phyloP scores from a whole-genome alignment of 2,329 filamentous ascomycete species.

The Curvularia verruculosa region DNA sequence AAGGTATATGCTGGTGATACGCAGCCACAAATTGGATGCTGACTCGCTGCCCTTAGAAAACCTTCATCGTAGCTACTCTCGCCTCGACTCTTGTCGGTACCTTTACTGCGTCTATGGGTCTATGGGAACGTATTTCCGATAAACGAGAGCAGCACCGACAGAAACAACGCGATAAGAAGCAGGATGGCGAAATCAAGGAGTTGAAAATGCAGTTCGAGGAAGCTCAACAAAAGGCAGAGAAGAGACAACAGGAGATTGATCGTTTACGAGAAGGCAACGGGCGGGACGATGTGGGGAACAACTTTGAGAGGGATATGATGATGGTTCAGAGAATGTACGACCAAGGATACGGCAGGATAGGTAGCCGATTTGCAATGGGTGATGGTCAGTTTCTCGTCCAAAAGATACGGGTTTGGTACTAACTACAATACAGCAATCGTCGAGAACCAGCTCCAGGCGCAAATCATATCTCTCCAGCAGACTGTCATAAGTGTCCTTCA shows the following conservation, averaged over 20 bases:
- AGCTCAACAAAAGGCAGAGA: conserved; percentile 33
- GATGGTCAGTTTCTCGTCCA: conserved; percentile 40
- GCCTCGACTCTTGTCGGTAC: conserved; percentile 54
- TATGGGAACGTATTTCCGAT: conserved; percentile 50
- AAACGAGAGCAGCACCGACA: conserved; percentile 48
- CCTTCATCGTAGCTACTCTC: conserved; percentile 54
- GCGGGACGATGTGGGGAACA: conserved; percentile 42
- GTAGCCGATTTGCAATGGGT: conserved; percentile 47
- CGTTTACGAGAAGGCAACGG: conserved; percentile 25
- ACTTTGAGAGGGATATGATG: conserved; percentile 40
- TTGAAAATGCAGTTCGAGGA: conserved; percentile 41
- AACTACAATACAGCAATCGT: conserved; percentile 41
- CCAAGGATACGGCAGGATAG: conserved; percentile 45
- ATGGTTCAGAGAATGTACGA: conserved; percentile 49
- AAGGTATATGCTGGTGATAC: conserved; percentile 36
- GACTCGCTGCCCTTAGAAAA: conserved; percentile 42
- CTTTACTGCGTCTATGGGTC: conserved; percentile 53
- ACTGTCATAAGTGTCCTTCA: conserved; percentile 54
- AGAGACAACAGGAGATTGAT: conserved; percentile 33
- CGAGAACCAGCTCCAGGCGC: conserved; percentile 52
- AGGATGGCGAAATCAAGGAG: conserved; percentile 45
- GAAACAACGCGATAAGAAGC: conserved; percentile 45
- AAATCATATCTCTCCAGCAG: conserved; percentile 52
- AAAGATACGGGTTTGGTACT: background rate
- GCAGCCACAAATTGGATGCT: conserved; percentile 2